A percentile compares a stretch with the other conserved stretches of the same genome.
Evolutionary conservation across 176 grass and related monocot species (phyloP).

Genomic region (Oryza nivara): DNA sequence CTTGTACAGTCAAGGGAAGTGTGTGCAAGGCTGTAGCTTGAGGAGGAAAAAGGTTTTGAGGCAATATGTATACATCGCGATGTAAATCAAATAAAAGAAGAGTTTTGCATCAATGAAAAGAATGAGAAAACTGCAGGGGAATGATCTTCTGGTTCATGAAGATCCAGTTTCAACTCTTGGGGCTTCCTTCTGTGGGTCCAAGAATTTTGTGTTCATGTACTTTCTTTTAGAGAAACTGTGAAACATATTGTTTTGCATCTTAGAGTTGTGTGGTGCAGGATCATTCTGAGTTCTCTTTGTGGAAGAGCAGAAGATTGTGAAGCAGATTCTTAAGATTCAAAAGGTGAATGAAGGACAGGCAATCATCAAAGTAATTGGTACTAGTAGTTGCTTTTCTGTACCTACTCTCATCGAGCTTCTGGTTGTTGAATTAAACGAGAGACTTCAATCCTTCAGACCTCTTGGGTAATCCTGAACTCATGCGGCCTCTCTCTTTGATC

Average conservation of each 20-base stretch:
- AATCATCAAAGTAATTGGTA: slow-evolving; percentile 31
- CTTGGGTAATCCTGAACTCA: neutral
- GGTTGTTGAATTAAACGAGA: neutral
- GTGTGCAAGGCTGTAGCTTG: neutral
- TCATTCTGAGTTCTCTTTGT: slow-evolving; percentile 53
- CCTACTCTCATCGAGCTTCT: neutral
- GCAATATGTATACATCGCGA: neutral
- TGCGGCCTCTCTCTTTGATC: no score
- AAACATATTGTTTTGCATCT: neutral
- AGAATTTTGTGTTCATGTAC: neutral
- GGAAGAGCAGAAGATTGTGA: slow-evolving; percentile 56
- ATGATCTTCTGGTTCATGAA: neutral
- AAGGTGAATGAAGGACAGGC: slow-evolving; percentile 58
- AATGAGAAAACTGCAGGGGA: slow-evolving; percentile 9
- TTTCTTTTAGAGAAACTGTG: neutral
- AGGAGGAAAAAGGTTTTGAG: neutral
- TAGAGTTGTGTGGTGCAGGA: slow-evolving; percentile 15
- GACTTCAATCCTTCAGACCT: neutral
- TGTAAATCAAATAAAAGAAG: slow-evolving; percentile 38
- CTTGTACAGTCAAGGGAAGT: slow-evolving; percentile 21
- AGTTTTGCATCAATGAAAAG: neutral
- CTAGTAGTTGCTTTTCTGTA: neutral
- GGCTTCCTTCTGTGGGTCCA: neutral
- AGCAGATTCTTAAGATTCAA: slow-evolving; percentile 48
- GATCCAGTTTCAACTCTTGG: neutral